Evolutionary conservation across 2,329 filamentous ascomycete species (phyloP).

Genomic region (Chrysoporthe deuterocubensis): DNA sequence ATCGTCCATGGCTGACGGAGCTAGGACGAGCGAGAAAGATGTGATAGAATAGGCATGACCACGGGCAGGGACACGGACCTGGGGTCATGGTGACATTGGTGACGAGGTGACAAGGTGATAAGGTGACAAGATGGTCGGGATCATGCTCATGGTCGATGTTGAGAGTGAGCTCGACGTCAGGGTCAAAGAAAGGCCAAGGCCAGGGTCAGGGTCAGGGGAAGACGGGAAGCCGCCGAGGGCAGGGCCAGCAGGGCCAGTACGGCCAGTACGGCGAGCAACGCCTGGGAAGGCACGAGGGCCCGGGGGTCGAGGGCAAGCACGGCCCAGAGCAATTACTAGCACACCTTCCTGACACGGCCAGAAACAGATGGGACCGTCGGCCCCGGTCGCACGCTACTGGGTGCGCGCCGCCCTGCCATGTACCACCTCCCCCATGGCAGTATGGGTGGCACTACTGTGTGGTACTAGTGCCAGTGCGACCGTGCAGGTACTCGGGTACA

Average conservation of each 20-base stretch:
- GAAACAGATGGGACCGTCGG: not conserved
- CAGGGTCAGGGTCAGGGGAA: not conserved
- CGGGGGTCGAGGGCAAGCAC: not conserved
- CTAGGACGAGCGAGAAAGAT: no score
- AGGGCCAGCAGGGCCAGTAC: not conserved
- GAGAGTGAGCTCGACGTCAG: not conserved
- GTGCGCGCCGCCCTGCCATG: not conserved
- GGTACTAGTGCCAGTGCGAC: not conserved
- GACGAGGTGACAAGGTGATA: not conserved
- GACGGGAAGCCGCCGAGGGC: not conserved
- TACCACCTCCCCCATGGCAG: not conserved
- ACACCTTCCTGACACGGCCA: conserved; percentile 13
- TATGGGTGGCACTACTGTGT: no score
- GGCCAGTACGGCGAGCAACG: not conserved
- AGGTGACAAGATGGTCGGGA: not conserved
- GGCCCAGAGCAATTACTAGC: not conserved
- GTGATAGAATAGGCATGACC: no score
- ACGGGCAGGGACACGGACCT: no score
- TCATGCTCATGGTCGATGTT: not conserved
- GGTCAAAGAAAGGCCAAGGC: not conserved
- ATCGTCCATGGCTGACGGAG: not conserved
- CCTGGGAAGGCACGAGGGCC: not conserved
- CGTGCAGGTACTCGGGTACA: not conserved
- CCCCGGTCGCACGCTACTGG: not conserved
- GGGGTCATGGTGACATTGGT: not conserved